Evolutionary conservation across 2,329 filamentous ascomycete species (phyloP).

Genomic region (Fusarium longipes): DNA sequence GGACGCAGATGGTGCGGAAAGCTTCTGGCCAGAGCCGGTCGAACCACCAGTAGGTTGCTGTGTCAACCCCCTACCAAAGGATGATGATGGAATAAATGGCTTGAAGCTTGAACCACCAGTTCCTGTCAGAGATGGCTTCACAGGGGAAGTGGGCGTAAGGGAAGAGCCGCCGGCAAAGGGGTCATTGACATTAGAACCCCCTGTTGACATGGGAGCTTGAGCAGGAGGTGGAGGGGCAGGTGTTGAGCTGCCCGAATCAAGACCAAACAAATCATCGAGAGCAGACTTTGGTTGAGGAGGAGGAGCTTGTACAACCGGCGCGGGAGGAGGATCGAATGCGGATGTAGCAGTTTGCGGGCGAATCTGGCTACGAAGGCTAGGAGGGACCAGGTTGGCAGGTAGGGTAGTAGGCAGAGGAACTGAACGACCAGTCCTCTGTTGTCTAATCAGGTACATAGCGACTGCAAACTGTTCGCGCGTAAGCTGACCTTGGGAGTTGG

Average conservation of each 20-base stretch:
- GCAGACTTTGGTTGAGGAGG: constrained; percentile 77
- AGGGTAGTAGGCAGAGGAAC: constrained; percentile 77
- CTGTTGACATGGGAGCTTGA: constrained; percentile 75
- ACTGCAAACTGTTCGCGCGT: constrained; percentile 94
- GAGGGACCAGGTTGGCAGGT: constrained; percentile 84
- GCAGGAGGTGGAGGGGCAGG: constrained; percentile 65
- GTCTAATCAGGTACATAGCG: constrained; percentile 95
- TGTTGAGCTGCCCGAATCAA: constrained; percentile 73
- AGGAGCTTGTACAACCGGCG: constrained; percentile 51
- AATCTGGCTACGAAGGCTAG: constrained; percentile 77
- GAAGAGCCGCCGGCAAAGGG: constrained; percentile 68
- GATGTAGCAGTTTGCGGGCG: constrained; percentile 64
- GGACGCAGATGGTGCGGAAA: constrained; percentile 61
- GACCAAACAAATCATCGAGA: constrained; percentile 91
- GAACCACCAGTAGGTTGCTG: constrained; percentile 79
- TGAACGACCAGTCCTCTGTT: constrained; percentile 79
- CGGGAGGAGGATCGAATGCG: constrained; percentile 62
- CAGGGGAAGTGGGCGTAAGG: constrained; percentile 64
- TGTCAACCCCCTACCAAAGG: constrained; percentile 86
- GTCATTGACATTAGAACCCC: constrained; percentile 74
- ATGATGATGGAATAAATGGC: constrained; percentile 91
- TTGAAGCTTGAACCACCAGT: constrained; percentile 72
- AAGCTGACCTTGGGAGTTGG: constrained; percentile 87
- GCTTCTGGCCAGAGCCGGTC: constrained; percentile 45
- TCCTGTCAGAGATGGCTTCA: constrained; percentile 60